Evolutionary conservation across 225 moss, liverwort and hornwort species (phyloP).

Genomic region (Sphagnum tenellum): DNA sequence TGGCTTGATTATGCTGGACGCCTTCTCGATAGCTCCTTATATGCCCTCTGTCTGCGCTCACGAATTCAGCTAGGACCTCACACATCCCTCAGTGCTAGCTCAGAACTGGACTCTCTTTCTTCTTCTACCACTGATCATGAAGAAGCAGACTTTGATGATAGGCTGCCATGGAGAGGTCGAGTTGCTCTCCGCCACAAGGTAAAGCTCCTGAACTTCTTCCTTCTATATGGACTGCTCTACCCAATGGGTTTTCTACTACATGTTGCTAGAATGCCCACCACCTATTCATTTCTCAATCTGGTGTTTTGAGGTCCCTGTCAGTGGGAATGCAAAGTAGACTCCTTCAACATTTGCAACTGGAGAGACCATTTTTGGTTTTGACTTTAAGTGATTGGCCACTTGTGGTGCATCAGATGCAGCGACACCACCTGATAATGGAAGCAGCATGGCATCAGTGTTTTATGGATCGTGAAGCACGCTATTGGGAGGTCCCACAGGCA

Average conservation of each 20-base stretch:
- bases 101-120: constrained; percentile 63
- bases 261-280: too few species aligned
- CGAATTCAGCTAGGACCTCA: constrained; percentile 54
- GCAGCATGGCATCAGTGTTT: constrained; percentile 54
- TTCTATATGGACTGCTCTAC: too few species aligned
- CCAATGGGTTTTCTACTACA: too few species aligned
- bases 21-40: constrained; percentile 52
- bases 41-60: constrained; percentile 61
- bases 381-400: too few species aligned
- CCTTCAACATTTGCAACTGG: too few species aligned
- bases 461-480: constrained; percentile 67
- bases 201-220: too few species aligned
- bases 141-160: constrained; percentile 11
- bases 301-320: too few species aligned
- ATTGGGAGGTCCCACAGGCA: constrained; percentile 76
- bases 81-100: constrained; percentile 48
- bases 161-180: constrained; percentile 61
- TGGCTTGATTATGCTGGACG: constrained; percentile 31
- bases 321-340: too few species aligned
- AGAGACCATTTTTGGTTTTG: too few species aligned
- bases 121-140: constrained; percentile 17
- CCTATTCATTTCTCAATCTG: too few species aligned
- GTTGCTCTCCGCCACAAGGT: constrained; percentile 85
- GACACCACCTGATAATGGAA: constrained; percentile 59
- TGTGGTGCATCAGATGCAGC: constrained; percentile 35